A percentile compares a stretch with the other conserved stretches of the same genome.
These are phyloP conservation scores for Aristolochia californica DNA, from an alignment of 164 flowering plant genomes.

Conservation along the genomic window DNA sequence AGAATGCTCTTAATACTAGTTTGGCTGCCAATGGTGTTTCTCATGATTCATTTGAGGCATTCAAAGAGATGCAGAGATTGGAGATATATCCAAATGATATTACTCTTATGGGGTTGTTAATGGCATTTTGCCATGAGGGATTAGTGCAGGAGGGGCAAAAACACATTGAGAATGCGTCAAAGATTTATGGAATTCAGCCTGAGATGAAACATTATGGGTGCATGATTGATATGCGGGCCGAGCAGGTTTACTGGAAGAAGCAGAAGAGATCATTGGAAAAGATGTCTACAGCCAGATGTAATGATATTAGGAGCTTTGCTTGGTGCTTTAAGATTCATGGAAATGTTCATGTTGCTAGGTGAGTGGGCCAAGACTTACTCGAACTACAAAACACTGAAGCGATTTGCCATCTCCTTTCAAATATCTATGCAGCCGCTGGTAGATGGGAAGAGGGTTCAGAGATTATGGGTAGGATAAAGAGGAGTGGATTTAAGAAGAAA, in stretches of 20 bases:
- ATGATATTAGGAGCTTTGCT: slow-evolving; percentile 22
- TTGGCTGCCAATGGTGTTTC: slow-evolving; percentile 19
- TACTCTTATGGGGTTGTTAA: slow-evolving; percentile 21
- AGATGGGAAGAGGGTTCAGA: slow-evolving; percentile 18
- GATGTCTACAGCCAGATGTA: slow-evolving; percentile 23
- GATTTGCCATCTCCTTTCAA: slow-evolving; percentile 21
- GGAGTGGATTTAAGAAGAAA: slow-evolving; percentile 10
- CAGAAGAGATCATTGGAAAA: slow-evolving; percentile 13
- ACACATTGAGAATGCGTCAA: slow-evolving; percentile 12
- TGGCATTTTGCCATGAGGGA: slow-evolving; percentile 24
- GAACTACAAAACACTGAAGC: slow-evolving; percentile 9
- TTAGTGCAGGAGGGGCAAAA: slow-evolving; percentile 21
- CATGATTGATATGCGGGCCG: slow-evolving; percentile 21
- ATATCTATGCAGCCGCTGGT: slow-evolving; percentile 20
- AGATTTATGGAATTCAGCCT: slow-evolving; percentile 12
- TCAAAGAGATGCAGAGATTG: slow-evolving; percentile 12
- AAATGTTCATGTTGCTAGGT: slow-evolving; percentile 9
- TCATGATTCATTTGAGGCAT: slow-evolving; percentile 11
- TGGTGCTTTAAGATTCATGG: slow-evolving; percentile 24
- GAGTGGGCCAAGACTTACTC: slow-evolving; percentile 10
- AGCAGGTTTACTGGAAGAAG: slow-evolving; percentile 22
- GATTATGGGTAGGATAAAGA: slow-evolving; percentile 9
- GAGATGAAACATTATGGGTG: slow-evolving; percentile 25
- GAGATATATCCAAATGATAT: slow-evolving; percentile 13
- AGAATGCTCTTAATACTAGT: slow-evolving; percentile 17